Percentiles rank a stretch among this genome's conserved stretches.
These are phyloP conservation scores for Nyssa sinensis DNA, from an alignment of 148 eudicot species.

Conservation along the genomic window DNA sequence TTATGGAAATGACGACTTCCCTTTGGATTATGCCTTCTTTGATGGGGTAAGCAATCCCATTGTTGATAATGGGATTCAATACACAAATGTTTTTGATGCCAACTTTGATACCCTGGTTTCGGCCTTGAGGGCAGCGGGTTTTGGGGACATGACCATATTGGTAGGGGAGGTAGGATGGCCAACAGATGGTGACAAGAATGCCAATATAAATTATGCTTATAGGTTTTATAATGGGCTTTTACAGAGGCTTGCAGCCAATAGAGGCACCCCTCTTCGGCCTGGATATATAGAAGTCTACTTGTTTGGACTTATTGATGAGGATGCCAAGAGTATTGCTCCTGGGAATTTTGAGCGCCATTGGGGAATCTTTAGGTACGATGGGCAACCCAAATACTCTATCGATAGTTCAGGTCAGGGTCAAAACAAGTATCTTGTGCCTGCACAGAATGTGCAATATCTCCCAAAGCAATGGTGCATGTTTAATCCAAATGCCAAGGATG, in stretches of 20 bases:
- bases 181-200: slow-evolving; percentile 77
- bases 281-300: slow-evolving; percentile 23
- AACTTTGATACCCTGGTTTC: slow-evolving; percentile 80
- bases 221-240: slow-evolving; percentile 11
- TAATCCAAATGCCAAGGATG: slow-evolving; percentile 15
- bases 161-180: slow-evolving; percentile 99
- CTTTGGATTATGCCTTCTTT: slow-evolving; percentile 81
- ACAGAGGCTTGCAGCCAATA: slow-evolving; percentile 15
- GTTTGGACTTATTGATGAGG: slow-evolving; percentile 25
- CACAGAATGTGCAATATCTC: slow-evolving; percentile 13
- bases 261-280: slow-evolving; percentile 21
- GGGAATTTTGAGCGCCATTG: slow-evolving; percentile 27
- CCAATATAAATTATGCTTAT: slow-evolving; percentile 45
- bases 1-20: slow-evolving; percentile 62
- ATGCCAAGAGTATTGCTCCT: slow-evolving; percentile 17
- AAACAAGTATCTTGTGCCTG: slow-evolving; percentile 15
- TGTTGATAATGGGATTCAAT: slow-evolving; percentile 46
- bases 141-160: slow-evolving; percentile 47
- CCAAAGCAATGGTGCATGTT: slow-evolving; percentile 20
- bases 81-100: slow-evolving; percentile 90
- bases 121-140: slow-evolving; percentile 52
- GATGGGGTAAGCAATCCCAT: slow-evolving; percentile 57
- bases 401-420: slow-evolving; percentile 8
- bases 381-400: slow-evolving; percentile 21
- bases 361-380: slow-evolving; percentile 23